Evolutionary conservation across 495 filamentous ascomycete species (phyloP), one percentile per base, ranked within the genome.

Genomic region (Clavariopsis aquatica): DNA sequence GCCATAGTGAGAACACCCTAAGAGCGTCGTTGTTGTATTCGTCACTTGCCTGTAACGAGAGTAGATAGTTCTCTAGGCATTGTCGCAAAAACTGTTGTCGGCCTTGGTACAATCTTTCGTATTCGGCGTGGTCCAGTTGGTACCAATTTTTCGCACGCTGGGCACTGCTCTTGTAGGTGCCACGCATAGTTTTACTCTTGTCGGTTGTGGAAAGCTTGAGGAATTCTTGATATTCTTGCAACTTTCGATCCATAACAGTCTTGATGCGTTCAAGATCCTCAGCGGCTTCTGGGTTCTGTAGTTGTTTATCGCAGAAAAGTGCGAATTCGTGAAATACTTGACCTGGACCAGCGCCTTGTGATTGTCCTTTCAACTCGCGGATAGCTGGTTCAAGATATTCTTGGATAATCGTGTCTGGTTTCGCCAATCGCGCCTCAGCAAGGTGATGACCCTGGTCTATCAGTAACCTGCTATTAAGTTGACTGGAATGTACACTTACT

Each of bases 311-410:
- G 72, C 94, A 99, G 70, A 97, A 99, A 56, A 85, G 84, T 56
- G 94, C 94, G 74, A 96, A 98, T 65, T 94, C 89, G 73, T 97
- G 91, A 69, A 89, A 97, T 9, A 97, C 95, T 69, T 89, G 82
- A 6, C 93, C 92, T 7, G 93, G 90, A 56, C 90, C 87, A 65
- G 85, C 81, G 9, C 90, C 87, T 41, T 87, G 82, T 1, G 73
- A 81, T 54, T 82, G 83, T n/a, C 84, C 86, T 71, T 81, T 85
- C 28, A 99, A 77, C 66, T 93, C 88, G 69, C 87, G 87, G 38
- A 97, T 86, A 1, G 94, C 92, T 6, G 88, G 87, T 28, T 85
- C 83, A 7, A 99, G 81, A 65, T 96, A 96, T 22, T 86, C 84
- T 59, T 86, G 84, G 46, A 97, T 90, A 46, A 98, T 96, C 51